These are phyloP conservation scores for Candida ortonii DNA, from an alignment of 805 yeast genomes.

Conservation along the genomic window DNA sequence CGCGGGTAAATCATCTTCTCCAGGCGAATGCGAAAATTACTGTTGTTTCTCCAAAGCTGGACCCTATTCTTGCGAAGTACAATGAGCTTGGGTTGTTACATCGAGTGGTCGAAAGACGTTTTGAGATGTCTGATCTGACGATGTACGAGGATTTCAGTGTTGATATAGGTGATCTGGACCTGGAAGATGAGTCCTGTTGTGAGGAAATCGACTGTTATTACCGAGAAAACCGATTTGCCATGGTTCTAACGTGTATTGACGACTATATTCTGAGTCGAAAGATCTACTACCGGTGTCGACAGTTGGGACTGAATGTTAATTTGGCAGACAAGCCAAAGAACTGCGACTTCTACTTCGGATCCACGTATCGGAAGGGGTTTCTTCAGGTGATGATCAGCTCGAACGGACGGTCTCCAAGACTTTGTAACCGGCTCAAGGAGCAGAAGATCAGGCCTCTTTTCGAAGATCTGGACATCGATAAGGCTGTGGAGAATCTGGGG, in stretches of 20 bases:
- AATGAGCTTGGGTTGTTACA: constrained; percentile 40
- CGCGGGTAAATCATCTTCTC: constrained; percentile 63
- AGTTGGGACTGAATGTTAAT: constrained; percentile 57
- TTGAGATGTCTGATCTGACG: constrained; percentile 44
- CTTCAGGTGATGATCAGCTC: constrained; percentile 80
- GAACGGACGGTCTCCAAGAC: constrained; percentile 77
- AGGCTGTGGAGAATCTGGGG: constrained; percentile 61
- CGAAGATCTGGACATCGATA: constrained; percentile 41
- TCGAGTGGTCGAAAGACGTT: constrained; percentile 43
- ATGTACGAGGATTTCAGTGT: constrained; percentile 41
- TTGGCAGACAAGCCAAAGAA: constrained; percentile 82
- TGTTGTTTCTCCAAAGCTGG: constrained; percentile 49
- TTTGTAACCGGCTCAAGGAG: constrained; percentile 60
- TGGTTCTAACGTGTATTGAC: constrained; percentile 73
- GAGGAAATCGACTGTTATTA: constrained; percentile 35
- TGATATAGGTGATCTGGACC: constrained; percentile 21
- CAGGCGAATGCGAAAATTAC: constrained; percentile 71
- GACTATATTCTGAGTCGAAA: constrained; percentile 57
- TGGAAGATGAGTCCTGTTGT: constrained; percentile 31
- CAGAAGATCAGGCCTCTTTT: constrained; percentile 46
- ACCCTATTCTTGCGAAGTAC: constrained; percentile 35
- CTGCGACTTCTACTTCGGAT: constrained; percentile 85
- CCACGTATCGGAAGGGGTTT: constrained; percentile 68
- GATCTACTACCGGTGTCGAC: constrained; percentile 51
- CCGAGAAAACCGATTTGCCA: constrained; percentile 45